Percentiles rank a stretch among this genome's conserved stretches.
Conservation (phyloP, 768 basidiomycete species). For the Termitomyces sp. region DNA sequence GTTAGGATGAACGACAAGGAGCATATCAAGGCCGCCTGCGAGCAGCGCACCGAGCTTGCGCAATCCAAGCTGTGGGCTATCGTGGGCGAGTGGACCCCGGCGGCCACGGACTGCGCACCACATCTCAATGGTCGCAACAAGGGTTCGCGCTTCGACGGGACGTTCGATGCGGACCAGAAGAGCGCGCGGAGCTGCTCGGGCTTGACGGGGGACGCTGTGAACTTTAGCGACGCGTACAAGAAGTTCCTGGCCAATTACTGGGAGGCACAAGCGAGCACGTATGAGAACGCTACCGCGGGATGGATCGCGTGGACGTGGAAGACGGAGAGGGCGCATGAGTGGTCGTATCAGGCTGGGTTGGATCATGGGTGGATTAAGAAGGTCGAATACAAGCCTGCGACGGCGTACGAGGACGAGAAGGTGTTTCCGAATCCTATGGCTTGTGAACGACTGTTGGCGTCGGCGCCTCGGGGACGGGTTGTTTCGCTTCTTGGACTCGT, state of each 20-base stretch:
- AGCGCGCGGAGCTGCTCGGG: slow-evolving; percentile 66
- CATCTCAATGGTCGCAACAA: slow-evolving; percentile 79
- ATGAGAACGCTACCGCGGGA: slow-evolving; percentile 49
- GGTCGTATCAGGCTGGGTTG: slow-evolving; percentile 82
- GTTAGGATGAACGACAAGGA: slow-evolving; percentile 38
- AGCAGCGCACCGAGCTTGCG: slow-evolving; percentile 33
- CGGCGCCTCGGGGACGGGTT: too few species aligned
- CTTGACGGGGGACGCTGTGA: slow-evolving; percentile 64
- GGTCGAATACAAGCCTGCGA: too few species aligned
- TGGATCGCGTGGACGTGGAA: slow-evolving; percentile 89
- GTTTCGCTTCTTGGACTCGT: neutral
- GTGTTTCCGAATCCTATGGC: neutral
- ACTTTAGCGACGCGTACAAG: slow-evolving; percentile 75
- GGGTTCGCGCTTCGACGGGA: neutral
- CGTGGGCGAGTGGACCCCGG: slow-evolving; percentile 86
- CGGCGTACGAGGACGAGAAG: too few species aligned
- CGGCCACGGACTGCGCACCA: slow-evolving; percentile 69
- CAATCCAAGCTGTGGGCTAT: slow-evolving; percentile 67
- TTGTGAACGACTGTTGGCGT: neutral
- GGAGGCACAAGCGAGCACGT: slow-evolving; percentile 78
- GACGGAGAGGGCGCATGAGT: slow-evolving; percentile 77
- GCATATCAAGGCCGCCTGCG: slow-evolving; percentile 60
- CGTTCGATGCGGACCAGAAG: too few species aligned
- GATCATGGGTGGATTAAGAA: slow-evolving; percentile 36
- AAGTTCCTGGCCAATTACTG: slow-evolving; percentile 73